Evolutionary conservation across 768 basidiomycete genomes (phyloP), one percentile per base, ranked within the genome.

Genomic region (Royoungia palumana): DNA sequence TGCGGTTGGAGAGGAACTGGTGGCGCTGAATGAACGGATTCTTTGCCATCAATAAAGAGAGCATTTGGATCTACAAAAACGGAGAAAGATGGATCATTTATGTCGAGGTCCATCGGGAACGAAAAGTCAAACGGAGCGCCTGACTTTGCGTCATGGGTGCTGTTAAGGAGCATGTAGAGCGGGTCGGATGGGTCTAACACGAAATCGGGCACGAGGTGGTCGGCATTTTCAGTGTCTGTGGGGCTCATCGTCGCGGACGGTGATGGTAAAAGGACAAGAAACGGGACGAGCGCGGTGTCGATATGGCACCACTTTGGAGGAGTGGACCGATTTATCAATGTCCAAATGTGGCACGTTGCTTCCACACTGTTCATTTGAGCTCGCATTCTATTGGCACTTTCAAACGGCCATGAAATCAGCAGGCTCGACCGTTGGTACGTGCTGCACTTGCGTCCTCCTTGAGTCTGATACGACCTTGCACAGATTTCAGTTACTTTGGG

Each of bases 401-500:
- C 11, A 7, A 41, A 27, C 17, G 11, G 25, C 38, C 43, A 65
- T 56, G 64, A 56, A 54, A 21, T 35, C 54, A 19, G 30, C 50
- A 32, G 47, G 44, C 10, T 22, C 40, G 12, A 36, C 56, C 25
- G 55, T 63, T 25, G 65, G 65, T 69, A 32, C 20, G 60, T 49
- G 1, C 28, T 32, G 8, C 10, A 16, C 12, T 32, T 24, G 16
- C 8, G 3, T 17, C 6, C 30, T 2, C n/a, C 14, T 16, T 5
- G 6, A 20, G 11, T 46, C 22, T 19, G 14, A 44, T 12, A 17
- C 35, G 32, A 24, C 32, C 12, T 27, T 16, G 25, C 20, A 0
- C 58, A 87, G 88, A 91, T 63, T 91, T 80, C 67, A 89, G 87
- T 57, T 76, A 84, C 44, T 89, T 79, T 53, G 91, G 91, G 40